phyloP scores from a whole-genome alignment of 306 rosid species.

The Glycine soja region DNA sequence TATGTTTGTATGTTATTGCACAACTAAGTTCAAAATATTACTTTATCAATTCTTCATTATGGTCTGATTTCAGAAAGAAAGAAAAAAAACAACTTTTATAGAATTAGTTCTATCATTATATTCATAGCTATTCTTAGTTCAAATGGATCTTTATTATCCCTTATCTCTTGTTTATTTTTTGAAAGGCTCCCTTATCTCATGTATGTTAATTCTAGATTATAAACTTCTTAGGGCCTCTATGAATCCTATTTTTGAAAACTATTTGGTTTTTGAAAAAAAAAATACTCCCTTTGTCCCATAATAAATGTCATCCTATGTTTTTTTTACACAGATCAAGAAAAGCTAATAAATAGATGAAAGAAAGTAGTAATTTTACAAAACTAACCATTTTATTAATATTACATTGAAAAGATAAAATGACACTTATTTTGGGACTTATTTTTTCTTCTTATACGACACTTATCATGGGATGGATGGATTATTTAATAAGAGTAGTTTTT shows the following conservation, averaged over 20 bases:
- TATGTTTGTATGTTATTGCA: not conserved
- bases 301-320: too few species aligned
- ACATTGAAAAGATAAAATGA: too few species aligned
- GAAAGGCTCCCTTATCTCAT: not conserved
- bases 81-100: not conserved
- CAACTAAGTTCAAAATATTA: not conserved
- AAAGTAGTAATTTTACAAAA: too few species aligned
- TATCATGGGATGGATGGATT: too few species aligned
- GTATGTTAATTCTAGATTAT: not conserved
- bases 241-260: not conserved
- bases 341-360: too few species aligned
- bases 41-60: not conserved
- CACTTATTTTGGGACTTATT: too few species aligned
- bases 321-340: too few species aligned
- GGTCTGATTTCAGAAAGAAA: not conserved
- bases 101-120: not conserved
- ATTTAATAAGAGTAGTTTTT: not conserved
- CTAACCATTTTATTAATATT: too few species aligned
- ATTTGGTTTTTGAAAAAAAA: not conserved
- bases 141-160: slow-evolving; percentile 2
- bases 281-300: too few species aligned
- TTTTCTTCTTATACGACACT: too few species aligned
- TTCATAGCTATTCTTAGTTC: not conserved
- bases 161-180: not conserved
- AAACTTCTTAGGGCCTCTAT: not conserved